These are phyloP conservation scores for Zizania palustris DNA, from an alignment of 202 grass and related monocot species.

Conservation along the genomic window DNA sequence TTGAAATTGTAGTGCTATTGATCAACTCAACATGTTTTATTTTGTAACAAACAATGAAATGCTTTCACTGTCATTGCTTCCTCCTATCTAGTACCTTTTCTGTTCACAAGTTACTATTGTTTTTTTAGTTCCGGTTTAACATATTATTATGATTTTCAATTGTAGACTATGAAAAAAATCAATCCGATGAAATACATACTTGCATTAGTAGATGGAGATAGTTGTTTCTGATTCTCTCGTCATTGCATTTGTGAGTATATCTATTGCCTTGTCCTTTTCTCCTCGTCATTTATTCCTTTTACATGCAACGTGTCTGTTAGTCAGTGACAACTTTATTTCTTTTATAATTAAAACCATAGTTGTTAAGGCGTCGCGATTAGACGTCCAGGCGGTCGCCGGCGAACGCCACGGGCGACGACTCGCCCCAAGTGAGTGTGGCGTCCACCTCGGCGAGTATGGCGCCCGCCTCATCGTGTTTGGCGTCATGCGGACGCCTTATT, in stretches of 20 bases:
- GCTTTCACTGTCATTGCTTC: neutral
- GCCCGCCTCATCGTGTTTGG: no score
- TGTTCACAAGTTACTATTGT: neutral
- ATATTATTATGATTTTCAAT: neutral
- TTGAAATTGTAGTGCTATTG: neutral
- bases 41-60: neutral
- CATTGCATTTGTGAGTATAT: conserved; percentile 62
- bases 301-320: neutral
- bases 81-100: neutral
- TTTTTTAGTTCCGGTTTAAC: conserved; percentile 4
- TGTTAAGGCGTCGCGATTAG: no score
- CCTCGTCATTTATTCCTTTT: neutral
- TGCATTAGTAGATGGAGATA: conserved; percentile 64
- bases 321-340: conserved; percentile 28
- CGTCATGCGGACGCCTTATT: no score
- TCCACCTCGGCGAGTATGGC: no score
- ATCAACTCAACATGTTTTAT: neutral
- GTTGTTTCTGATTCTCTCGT: conserved; percentile 69
- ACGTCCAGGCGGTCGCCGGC: no score
- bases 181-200: conserved; percentile 77
- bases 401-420: no score
- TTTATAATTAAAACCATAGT: conserved; percentile 28
- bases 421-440: no score
- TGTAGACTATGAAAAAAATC: conserved; percentile 73
- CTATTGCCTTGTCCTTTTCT: neutral